Conservation (phyloP, 1,284 basidiomycete genomes). For the Trametes sp. region DNA sequence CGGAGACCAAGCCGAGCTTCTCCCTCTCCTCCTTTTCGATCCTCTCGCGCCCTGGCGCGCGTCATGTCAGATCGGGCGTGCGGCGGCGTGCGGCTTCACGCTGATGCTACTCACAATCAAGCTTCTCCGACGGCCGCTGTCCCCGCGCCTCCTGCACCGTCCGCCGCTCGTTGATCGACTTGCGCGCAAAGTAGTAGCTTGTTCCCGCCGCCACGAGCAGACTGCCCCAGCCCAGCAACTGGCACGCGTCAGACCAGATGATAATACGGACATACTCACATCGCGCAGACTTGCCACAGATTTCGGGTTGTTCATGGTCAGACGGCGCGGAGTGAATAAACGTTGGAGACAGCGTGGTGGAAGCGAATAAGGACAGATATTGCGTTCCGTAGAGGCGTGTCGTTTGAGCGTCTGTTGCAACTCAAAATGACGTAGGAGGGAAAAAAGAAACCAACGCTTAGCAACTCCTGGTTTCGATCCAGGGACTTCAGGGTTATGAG, state of each 20-base stretch:
- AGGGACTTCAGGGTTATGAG: slow-evolving; percentile 37
- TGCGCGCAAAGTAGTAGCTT: slow-evolving; percentile 55
- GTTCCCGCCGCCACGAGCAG: slow-evolving; percentile 53
- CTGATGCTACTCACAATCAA: slow-evolving; percentile 45
- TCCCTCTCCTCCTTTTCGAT: slow-evolving; percentile 30
- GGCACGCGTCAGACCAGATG: background rate
- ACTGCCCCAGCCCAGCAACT: slow-evolving; percentile 48
- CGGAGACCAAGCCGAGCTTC: background rate
- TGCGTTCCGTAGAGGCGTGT: slow-evolving; percentile 3
- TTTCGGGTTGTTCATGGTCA: slow-evolving; percentile 42
- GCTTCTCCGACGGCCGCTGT: slow-evolving; percentile 46
- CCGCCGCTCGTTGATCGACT: slow-evolving; percentile 51
- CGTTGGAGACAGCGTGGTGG: background rate
- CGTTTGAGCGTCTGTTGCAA: background rate
- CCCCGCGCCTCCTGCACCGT: slow-evolving; percentile 43
- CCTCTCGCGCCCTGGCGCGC: slow-evolving; percentile 25
- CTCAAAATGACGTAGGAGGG: background rate
- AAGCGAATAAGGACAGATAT: background rate
- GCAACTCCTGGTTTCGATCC: slow-evolving; percentile 37
- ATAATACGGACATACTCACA: background rate
- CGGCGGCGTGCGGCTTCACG: background rate
- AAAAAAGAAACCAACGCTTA: slow-evolving; percentile 10
- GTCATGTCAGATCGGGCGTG: slow-evolving; percentile 14
- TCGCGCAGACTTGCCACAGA: slow-evolving; percentile 39
- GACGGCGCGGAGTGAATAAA: background rate